A percentile compares a stretch with the other conserved stretches of the same genome.
Conservation (phyloP, 1,284 basidiomycete genomes). For the Ustilago crameri region DNA sequence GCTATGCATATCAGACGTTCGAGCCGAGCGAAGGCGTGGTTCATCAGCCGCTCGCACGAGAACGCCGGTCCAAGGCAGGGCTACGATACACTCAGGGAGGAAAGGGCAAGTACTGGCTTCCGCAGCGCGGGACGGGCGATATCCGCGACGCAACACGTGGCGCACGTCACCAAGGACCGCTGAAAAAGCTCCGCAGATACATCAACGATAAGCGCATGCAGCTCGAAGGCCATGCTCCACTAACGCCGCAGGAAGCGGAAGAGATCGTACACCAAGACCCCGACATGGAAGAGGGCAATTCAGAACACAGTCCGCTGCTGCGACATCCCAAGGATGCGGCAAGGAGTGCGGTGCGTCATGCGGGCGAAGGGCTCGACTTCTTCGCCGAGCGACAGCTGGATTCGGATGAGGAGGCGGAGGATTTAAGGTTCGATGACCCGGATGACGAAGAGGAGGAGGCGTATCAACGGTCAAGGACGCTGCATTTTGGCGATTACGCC, state of each 20-base stretch:
- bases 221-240: constrained; percentile 79
- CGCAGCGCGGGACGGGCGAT: constrained; percentile 40
- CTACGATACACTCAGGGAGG: constrained; percentile 90
- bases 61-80: constrained; percentile 71
- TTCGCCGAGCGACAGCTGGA: constrained; percentile 50
- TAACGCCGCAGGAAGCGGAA: constrained; percentile 77
- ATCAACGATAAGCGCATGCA: constrained; percentile 71
- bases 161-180: constrained; percentile 67
- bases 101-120: constrained; percentile 71
- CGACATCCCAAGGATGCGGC: constrained; percentile 33
- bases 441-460: constrained; percentile 76
- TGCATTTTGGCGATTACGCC: constrained; percentile 90
- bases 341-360: constrained; percentile 27
- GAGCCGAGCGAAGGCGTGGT: constrained; percentile 93
- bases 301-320: constrained; percentile 26
- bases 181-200: constrained; percentile 70
- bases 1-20: constrained; percentile 93
- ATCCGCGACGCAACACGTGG: constrained; percentile 36
- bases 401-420: constrained; percentile 70
- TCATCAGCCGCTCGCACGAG: constrained; percentile 71
- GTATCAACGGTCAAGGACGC: constrained; percentile 77
- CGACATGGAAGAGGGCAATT: constrained; percentile 51
- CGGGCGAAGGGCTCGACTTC: constrained; percentile 44
- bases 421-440: constrained; percentile 76
- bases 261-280: constrained; percentile 75